Conservation (phyloP, 148 eudicot genomes). For the Polygonum aviculare region DNA sequence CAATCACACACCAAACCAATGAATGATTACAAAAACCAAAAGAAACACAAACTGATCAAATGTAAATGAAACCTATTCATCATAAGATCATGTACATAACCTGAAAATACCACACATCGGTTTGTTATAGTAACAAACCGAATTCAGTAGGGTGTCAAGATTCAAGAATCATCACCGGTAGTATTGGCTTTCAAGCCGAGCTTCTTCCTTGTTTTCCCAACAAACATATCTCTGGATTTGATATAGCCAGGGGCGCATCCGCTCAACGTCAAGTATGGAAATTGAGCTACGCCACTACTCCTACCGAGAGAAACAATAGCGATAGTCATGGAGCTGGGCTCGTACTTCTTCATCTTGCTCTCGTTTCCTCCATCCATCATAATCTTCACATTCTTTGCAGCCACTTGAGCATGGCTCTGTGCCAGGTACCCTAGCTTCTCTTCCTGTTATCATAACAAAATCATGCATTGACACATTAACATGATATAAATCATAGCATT, state of each 20-base stretch:
- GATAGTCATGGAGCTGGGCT: constrained; percentile 18
- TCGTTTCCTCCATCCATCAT: constrained; percentile 35
- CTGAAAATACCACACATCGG: not conserved
- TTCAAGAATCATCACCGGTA: not conserved
- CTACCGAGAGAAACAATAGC: constrained; percentile 58
- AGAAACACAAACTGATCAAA: not conserved
- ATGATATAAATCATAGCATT: no score
- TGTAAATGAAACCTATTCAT: not conserved
- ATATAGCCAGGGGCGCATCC: constrained; percentile 43
- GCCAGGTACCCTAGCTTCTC: constrained; percentile 58
- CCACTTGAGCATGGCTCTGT: constrained; percentile 41
- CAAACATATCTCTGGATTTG: constrained; percentile 45
- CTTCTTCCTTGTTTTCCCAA: constrained; percentile 42
- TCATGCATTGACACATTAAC: not conserved
- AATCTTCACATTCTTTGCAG: constrained; percentile 45
- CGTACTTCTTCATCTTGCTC: constrained; percentile 36
- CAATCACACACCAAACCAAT: not conserved
- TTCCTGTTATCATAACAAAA: constrained; percentile 27
- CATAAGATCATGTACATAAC: not conserved
- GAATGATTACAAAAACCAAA: not conserved
- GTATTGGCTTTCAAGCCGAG: constrained; percentile 28
- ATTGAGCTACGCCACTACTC: constrained; percentile 44
- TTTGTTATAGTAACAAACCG: not conserved
- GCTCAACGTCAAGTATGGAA: constrained; percentile 30
- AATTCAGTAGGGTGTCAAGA: not conserved